Conservation (phyloP, 495 filamentous ascomycete species). For the Penicillium roqueforti region DNA sequence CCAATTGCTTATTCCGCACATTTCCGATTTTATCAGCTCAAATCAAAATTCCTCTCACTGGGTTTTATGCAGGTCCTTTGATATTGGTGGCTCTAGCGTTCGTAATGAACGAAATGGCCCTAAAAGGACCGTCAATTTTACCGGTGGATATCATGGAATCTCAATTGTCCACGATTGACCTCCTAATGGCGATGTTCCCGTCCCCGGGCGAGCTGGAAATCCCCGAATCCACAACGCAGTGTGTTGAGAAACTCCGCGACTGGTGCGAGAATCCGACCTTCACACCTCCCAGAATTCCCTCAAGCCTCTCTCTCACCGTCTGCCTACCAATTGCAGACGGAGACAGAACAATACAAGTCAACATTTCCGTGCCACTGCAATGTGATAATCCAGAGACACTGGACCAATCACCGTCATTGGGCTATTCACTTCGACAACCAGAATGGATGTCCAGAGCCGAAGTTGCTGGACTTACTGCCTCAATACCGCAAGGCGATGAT, state of each 20-base stretch:
- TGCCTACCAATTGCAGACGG: slow-evolving; percentile 25
- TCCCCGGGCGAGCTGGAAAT: slow-evolving; percentile 34
- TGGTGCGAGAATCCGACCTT: slow-evolving; percentile 27
- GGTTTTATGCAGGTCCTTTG: background rate
- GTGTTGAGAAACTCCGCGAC: slow-evolving; percentile 29
- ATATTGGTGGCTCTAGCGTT: background rate
- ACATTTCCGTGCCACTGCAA: slow-evolving; percentile 33
- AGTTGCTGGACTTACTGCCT: slow-evolving; percentile 21
- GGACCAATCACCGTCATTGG: slow-evolving; percentile 26
- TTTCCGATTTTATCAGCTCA: background rate
- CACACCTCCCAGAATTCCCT: slow-evolving; percentile 18
- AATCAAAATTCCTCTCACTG: background rate
- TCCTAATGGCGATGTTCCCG: slow-evolving; percentile 37
- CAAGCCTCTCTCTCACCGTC: slow-evolving; percentile 26
- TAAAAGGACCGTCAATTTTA: slow-evolving; percentile 13
- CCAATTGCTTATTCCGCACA: background rate
- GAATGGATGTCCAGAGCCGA: slow-evolving; percentile 44
- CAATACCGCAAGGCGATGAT: slow-evolving; percentile 29
- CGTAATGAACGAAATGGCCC: slow-evolving; percentile 16
- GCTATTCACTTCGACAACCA: slow-evolving; percentile 37
- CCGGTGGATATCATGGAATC: slow-evolving; percentile 30
- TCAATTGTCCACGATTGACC: slow-evolving; percentile 37
- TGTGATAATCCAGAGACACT: slow-evolving; percentile 14
- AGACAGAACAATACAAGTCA: slow-evolving; percentile 32
- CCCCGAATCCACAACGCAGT: slow-evolving; percentile 28